phyloP scores from a whole-genome alignment of 108 stramenopile species.

The Nitzschia sp. region DNA sequence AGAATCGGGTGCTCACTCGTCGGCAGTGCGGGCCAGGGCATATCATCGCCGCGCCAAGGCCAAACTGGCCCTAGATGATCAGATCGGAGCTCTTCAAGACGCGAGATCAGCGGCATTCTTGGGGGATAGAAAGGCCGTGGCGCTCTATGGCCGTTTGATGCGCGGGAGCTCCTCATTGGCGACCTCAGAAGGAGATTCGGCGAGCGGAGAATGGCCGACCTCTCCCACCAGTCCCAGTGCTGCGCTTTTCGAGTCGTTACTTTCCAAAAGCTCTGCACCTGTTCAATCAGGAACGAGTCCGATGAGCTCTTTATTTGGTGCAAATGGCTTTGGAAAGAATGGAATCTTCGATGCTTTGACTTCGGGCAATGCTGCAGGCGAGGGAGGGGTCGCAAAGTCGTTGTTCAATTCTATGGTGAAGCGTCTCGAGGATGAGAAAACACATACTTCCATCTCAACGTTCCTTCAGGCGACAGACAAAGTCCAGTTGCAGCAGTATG shows the following conservation, averaged over 20 bases:
- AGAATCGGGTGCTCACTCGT: background rate
- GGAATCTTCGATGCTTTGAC: slow-evolving; percentile 18
- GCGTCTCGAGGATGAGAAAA: slow-evolving; percentile 65
- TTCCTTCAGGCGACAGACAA: slow-evolving; percentile 57
- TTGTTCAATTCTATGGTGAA: slow-evolving; percentile 60
- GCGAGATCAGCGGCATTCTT: slow-evolving; percentile 77
- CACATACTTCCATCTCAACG: slow-evolving; percentile 64
- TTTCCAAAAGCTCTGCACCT: slow-evolving; percentile 27
- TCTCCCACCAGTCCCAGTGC: slow-evolving; percentile 19
- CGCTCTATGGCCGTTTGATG: slow-evolving; percentile 78
- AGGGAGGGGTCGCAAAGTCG: slow-evolving; percentile 60
- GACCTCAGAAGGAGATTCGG: background rate
- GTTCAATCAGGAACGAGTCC: background rate
- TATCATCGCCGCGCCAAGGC: slow-evolving; percentile 85
- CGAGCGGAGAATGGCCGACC: background rate
- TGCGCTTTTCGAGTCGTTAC: slow-evolving; percentile 35
- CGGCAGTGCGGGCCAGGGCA: slow-evolving; percentile 72
- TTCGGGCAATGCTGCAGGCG: slow-evolving; percentile 25
- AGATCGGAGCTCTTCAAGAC: slow-evolving; percentile 69
- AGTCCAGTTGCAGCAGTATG: slow-evolving; percentile 56
- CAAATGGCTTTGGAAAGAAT: background rate
- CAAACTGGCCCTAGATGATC: slow-evolving; percentile 60
- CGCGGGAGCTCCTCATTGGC: slow-evolving; percentile 30
- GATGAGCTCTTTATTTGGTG: background rate
- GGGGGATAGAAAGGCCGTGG: slow-evolving; percentile 83